These are phyloP conservation scores for Globisporangium barbulae DNA, from an alignment of 352 stramenopile species.

Conservation along the genomic window DNA sequence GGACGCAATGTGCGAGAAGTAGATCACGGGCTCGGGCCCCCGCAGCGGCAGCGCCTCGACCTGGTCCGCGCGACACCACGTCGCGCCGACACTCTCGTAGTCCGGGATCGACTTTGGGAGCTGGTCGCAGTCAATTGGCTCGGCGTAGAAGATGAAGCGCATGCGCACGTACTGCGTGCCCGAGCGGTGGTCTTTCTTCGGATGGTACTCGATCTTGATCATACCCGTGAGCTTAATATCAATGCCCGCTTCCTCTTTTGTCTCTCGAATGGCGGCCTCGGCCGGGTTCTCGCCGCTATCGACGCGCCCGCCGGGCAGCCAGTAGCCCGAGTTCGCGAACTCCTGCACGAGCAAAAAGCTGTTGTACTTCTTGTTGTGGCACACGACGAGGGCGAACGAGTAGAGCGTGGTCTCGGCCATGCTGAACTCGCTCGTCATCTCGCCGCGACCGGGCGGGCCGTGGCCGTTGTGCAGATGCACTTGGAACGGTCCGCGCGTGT, in stretches of 20 bases:
- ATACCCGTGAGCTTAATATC: conserved; percentile 75
- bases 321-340: conserved; percentile 85
- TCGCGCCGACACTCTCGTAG: conserved; percentile 80
- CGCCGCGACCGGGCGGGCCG: conserved; percentile 64
- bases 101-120: conserved; percentile 86
- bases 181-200: conserved; percentile 71
- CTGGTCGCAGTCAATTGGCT: conserved; percentile 73
- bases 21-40: conserved; percentile 67
- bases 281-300: conserved; percentile 75
- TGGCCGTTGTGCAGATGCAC: conserved; percentile 86
- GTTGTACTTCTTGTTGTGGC: conserved; percentile 80
- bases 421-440: conserved; percentile 82
- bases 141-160: conserved; percentile 84
- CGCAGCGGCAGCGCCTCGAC: conserved; percentile 62
- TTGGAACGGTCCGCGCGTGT: conserved; percentile 67
- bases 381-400: conserved; percentile 83
- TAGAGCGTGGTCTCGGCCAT: conserved; percentile 74
- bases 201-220: conserved; percentile 85
- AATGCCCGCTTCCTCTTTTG: conserved; percentile 83
- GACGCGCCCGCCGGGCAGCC: conserved; percentile 73
- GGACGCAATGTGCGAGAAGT: conserved; percentile 68
- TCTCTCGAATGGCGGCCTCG: conserved; percentile 79
- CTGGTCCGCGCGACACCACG: conserved; percentile 74
- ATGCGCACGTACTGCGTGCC: conserved; percentile 78
- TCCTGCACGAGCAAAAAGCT: conserved; percentile 84